Percentiles rank a stretch among this genome's conserved stretches.
phyloP scores from a whole-genome alignment of 1,284 basidiomycete species.

The Ganoderma sp. region DNA sequence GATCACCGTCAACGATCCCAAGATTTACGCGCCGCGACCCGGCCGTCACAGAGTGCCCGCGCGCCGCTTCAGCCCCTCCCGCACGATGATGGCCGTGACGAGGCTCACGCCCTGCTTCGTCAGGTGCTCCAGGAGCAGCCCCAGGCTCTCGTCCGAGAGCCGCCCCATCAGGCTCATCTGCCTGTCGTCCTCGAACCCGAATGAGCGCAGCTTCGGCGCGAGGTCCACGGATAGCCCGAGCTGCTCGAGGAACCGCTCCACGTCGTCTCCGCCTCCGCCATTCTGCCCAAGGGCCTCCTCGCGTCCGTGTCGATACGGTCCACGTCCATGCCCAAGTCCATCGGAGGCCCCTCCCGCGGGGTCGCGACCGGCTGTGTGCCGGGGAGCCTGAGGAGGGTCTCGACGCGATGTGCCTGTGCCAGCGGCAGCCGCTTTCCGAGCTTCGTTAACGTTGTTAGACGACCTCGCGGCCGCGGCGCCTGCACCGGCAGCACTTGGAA shows the following conservation, averaged over 20 bases:
- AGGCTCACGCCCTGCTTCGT: not conserved
- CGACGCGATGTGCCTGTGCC: too few relatives aligned
- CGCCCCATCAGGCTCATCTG: not conserved
- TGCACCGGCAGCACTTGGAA: too few relatives aligned
- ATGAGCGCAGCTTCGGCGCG: slow-evolving; percentile 8
- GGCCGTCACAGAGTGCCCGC: not conserved
- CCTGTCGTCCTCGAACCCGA: not conserved
- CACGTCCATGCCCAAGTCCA: too few relatives aligned
- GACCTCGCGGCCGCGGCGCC: too few relatives aligned
- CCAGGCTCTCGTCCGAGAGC: not conserved
- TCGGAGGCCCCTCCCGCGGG: too few relatives aligned
- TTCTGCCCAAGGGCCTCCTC: not conserved
- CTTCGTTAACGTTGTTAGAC: too few relatives aligned
- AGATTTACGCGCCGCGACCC: too few relatives aligned
- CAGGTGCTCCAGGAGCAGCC: not conserved
- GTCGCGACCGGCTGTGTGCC: too few relatives aligned
- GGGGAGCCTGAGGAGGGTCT: too few relatives aligned
- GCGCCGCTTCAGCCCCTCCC: slow-evolving; percentile 1
- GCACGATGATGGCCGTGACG: not conserved
- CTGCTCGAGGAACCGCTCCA: slow-evolving; percentile 2
- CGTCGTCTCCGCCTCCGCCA: not conserved
- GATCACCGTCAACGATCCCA: too few relatives aligned
- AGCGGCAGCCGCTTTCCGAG: too few relatives aligned
- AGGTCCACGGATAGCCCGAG: not conserved
- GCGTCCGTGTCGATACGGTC: too few relatives aligned